phyloP scores from a whole-genome alignment of 768 basidiomycete species.

The Pleurotus eryngii region DNA sequence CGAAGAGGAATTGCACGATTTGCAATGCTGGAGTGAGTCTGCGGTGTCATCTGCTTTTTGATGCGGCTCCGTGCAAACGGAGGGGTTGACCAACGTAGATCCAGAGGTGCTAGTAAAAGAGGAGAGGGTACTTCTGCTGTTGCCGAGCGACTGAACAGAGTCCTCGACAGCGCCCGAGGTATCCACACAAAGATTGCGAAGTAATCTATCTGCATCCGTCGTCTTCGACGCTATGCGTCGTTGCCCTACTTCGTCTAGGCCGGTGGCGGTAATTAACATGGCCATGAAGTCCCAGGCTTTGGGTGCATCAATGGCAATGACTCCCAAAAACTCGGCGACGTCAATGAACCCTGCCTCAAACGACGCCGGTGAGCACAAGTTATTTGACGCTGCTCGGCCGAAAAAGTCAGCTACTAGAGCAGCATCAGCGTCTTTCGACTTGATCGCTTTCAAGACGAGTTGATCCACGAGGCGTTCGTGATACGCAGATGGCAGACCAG shows the following conservation, averaged over 20 bases:
- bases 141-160: slow-evolving; percentile 14
- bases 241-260: slow-evolving; percentile 58
- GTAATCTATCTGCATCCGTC: slow-evolving; percentile 55
- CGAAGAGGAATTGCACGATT: too few species aligned
- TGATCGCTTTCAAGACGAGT: slow-evolving; percentile 69
- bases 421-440: slow-evolving; percentile 80
- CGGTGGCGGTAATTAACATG: slow-evolving; percentile 67
- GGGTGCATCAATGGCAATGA: slow-evolving; percentile 88
- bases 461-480: slow-evolving; percentile 72
- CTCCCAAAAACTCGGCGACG: slow-evolving; percentile 77
- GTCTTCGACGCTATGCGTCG: slow-evolving; percentile 60
- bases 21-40: too few species aligned
- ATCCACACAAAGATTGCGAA: slow-evolving; percentile 43
- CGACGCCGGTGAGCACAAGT: slow-evolving; percentile 49
- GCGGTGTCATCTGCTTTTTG: too few species aligned
- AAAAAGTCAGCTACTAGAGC: slow-evolving; percentile 78
- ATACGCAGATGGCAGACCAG: slow-evolving; percentile 60
- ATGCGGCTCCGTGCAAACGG: too few species aligned
- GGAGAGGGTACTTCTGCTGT: too few species aligned
- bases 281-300: slow-evolving; percentile 78
- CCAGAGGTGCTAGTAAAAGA: too few species aligned
- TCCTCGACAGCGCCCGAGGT: slow-evolving; percentile 17
- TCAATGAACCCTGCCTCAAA: slow-evolving; percentile 76
- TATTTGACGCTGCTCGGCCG: slow-evolving; percentile 54
- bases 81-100: too few species aligned